phyloP scores from a whole-genome alignment of 257 asterid genomes.

The Nemophila menziesii region DNA sequence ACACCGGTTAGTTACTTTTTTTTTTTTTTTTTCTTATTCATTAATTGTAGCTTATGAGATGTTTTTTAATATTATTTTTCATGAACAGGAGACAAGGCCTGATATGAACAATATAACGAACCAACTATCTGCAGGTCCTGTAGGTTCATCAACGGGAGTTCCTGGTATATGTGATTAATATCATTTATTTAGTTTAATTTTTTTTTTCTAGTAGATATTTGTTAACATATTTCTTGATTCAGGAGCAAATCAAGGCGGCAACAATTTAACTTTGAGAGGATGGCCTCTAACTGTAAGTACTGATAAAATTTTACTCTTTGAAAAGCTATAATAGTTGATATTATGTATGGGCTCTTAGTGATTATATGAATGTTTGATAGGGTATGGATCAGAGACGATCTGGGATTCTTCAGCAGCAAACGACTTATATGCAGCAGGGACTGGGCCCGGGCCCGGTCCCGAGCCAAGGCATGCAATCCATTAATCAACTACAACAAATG shows the following conservation, averaged over 20 bases:
- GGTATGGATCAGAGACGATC: conserved; percentile 86
- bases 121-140: conserved; percentile 67
- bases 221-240: conserved; percentile 14
- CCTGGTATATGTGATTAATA: conserved; percentile 37
- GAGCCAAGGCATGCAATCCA: no score
- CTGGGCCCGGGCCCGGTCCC: no score
- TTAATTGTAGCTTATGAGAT: conserved; percentile 2
- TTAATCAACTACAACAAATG: conserved; percentile 88
- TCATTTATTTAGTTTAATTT: background rate
- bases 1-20: conserved; percentile 76
- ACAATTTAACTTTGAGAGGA: conserved; percentile 92
- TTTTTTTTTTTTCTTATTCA: no score
- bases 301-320: background rate
- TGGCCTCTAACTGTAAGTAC: conserved; percentile 95
- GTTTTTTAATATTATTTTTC: conserved; percentile 4
- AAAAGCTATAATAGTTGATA: no score
- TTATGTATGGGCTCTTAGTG: background rate
- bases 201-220: no score
- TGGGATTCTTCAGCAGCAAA: conserved; percentile 91
- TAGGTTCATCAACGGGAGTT: conserved; percentile 84
- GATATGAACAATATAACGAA: conserved; percentile 81
- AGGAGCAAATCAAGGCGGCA: conserved; percentile 95
- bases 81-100: conserved; percentile 65
- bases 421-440: conserved; percentile 81
- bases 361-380: conserved; percentile 24